Conservation (phyloP, 2,329 filamentous ascomycete genomes). For the Claviceps africana region DNA sequence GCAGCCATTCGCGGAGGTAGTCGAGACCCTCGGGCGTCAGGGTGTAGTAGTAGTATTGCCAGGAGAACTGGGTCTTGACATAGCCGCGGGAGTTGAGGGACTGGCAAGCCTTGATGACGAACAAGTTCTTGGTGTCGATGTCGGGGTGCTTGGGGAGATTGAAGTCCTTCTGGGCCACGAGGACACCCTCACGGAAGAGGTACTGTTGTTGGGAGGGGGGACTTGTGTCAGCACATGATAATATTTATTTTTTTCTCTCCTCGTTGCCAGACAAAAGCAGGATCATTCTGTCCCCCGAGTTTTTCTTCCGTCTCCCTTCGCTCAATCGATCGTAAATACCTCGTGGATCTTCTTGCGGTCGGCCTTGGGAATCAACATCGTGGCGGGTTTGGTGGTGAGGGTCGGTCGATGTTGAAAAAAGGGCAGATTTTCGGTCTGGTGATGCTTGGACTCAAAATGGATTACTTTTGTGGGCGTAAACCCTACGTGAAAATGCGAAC, state of each 20-base stretch:
- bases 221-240: slow-evolving; percentile 11
- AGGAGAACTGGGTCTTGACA: slow-evolving; percentile 99
- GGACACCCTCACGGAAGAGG: slow-evolving; percentile 87
- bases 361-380: slow-evolving; percentile 98
- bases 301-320: neutral
- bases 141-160: slow-evolving; percentile 95
- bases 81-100: slow-evolving; percentile 95
- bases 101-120: slow-evolving; percentile 97
- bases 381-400: slow-evolving; percentile 34
- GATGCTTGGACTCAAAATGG: slow-evolving; percentile 27
- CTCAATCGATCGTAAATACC: slow-evolving; percentile 21
- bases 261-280: neutral
- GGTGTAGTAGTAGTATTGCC: slow-evolving; percentile 99
- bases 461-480: slow-evolving; percentile 33
- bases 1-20: slow-evolving; percentile 99
- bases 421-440: slow-evolving; percentile 24
- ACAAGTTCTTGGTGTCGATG: slow-evolving; percentile 99
- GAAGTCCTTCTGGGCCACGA: slow-evolving; percentile 99
- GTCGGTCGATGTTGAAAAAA: slow-evolving; percentile 37
- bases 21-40: slow-evolving; percentile 98
- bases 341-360: slow-evolving; percentile 99
- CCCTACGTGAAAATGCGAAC: slow-evolving; percentile 24
- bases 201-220: slow-evolving; percentile 41
- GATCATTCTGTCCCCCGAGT: neutral
- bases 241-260: neutral